A percentile compares a stretch with the other conserved stretches of the same genome.
phyloP scores from a whole-genome alignment of 106 monocot species.

The Phalaenopsis equestris region DNA sequence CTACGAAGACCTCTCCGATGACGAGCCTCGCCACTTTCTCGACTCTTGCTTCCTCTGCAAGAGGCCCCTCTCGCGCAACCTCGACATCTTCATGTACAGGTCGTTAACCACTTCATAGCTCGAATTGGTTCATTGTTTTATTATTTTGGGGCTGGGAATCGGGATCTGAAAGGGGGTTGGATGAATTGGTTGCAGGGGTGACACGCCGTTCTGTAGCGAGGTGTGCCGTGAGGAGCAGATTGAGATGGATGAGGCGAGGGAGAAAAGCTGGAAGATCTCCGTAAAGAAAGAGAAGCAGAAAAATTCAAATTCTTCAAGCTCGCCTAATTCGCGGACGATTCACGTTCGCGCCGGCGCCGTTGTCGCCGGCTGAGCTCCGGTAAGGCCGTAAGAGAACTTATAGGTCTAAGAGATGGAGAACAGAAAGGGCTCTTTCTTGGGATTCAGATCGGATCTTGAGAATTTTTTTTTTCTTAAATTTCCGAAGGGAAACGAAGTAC shows the following conservation, averaged over 20 bases:
- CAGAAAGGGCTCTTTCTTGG: neutral
- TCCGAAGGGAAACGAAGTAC: neutral
- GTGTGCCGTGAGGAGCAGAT: conserved; percentile 54
- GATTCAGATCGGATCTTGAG: neutral
- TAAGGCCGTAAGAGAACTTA: neutral
- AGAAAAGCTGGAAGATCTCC: neutral
- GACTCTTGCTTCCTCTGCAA: conserved; percentile 73
- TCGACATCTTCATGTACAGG: conserved; percentile 93
- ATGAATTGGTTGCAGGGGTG: conserved; percentile 12
- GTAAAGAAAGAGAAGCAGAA: neutral
- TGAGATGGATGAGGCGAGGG: conserved; percentile 10
- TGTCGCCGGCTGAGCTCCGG: neutral
- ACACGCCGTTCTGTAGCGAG: conserved; percentile 50
- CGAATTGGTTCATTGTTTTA: neutral
- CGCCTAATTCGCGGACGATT: neutral
- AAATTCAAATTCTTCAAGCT: neutral
- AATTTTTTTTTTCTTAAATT: neutral
- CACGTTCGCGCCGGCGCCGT: neutral
- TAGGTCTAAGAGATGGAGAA: neutral
- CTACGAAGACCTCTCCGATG: conserved; percentile 16
- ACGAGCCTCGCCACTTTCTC: conserved; percentile 41
- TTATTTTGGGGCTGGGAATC: neutral
- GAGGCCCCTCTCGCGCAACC: conserved; percentile 40
- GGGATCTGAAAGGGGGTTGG: neutral
- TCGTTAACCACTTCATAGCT: neutral